Conservation (phyloP, 805 yeast species). For the Wickerhamiella brachini region DNA sequence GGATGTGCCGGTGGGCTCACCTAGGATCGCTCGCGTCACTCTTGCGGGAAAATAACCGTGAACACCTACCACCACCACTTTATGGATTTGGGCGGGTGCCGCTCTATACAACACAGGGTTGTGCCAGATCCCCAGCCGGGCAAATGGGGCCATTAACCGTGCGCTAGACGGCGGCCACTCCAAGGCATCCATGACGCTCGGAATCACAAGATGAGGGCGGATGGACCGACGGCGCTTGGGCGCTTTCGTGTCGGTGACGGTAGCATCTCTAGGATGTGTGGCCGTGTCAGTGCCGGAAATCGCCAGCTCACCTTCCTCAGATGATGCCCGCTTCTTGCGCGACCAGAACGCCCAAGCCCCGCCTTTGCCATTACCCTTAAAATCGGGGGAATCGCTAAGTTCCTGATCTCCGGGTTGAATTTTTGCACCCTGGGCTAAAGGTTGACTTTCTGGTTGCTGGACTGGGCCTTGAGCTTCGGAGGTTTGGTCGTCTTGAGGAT, state of each 20-base stretch:
- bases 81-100: constrained; percentile 26
- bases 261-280: constrained; percentile 18
- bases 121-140: constrained; percentile 10
- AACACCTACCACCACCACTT: constrained; percentile 75
- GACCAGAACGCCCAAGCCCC: constrained; percentile 27
- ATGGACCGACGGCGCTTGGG: constrained; percentile 4
- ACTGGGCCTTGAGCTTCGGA: not conserved
- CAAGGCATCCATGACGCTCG: constrained; percentile 17
- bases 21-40: constrained; percentile 72
- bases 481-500: not conserved
- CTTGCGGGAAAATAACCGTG: constrained; percentile 93
- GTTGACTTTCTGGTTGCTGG: too few relatives aligned
- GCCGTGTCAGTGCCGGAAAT: constrained; percentile 22
- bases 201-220: constrained; percentile 20
- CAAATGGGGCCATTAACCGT: constrained; percentile 10
- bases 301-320: constrained; percentile 20
- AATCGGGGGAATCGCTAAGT: not conserved
- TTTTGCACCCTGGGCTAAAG: too few relatives aligned
- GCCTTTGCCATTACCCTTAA: constrained; percentile 5
- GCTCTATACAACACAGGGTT: constrained; percentile 13
- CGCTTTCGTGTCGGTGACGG: constrained; percentile 6
- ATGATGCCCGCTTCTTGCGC: constrained; percentile 6
- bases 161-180: constrained; percentile 16
- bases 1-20: constrained; percentile 95
- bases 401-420: not conserved